phyloP scores from a whole-genome alignment of 306 rosid genomes.

The Psophocarpus tetragonolobus region DNA sequence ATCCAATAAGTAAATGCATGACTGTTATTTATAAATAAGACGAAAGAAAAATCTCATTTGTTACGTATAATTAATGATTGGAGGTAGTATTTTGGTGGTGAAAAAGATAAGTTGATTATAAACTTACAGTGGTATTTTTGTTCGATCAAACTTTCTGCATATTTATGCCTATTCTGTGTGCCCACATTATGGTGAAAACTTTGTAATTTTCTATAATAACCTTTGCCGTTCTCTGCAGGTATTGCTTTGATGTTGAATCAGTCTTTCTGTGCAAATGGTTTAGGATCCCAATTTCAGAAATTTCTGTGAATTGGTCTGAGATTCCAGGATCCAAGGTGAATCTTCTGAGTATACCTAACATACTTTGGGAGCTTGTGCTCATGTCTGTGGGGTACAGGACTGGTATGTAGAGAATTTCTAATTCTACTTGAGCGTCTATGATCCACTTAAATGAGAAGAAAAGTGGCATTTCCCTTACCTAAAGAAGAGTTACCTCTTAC shows the following conservation, averaged over 20 bases:
- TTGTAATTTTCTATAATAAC: constrained; percentile 10
- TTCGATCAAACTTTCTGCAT: background rate
- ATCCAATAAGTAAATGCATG: no score
- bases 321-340: constrained; percentile 99
- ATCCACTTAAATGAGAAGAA: constrained; percentile 16
- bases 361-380: constrained; percentile 97
- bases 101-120: background rate
- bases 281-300: constrained; percentile 73
- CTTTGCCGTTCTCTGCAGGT: constrained; percentile 55
- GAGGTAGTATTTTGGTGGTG: background rate
- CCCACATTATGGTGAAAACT: background rate
- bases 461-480: constrained; percentile 19
- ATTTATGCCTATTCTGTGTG: background rate
- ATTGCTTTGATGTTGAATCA: constrained; percentile 95
- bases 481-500: background rate
- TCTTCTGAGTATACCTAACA: constrained; percentile 86
- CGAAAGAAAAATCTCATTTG: no score
- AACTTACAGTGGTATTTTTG: background rate
- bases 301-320: constrained; percentile 95
- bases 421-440: constrained; percentile 44
- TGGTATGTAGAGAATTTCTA: constrained; percentile 77
- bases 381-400: constrained; percentile 91
- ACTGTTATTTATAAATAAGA: no score
- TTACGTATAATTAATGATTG: no score
- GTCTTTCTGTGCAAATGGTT: constrained; percentile 78